Base-by-base conservation (phyloP, 106 monocot species). In the Chionographis japonica region DNA sequence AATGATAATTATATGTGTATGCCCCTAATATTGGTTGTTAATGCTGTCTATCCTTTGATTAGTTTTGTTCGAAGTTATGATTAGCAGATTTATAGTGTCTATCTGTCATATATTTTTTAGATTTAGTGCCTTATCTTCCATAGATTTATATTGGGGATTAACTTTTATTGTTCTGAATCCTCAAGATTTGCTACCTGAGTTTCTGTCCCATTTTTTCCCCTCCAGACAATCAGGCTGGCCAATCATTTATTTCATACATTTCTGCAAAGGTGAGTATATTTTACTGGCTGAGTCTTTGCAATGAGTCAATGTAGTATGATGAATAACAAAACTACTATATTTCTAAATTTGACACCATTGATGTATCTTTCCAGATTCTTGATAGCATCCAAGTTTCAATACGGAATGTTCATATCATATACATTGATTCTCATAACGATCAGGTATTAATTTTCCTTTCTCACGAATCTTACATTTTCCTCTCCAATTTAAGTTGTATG, bases 331-430 rank as follows among this genome's bases (percentile, higher is more conserved):
- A 49, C 8, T 52, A 14, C 35, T 14, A 41, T 18, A 51, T 13
- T 77, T 66, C 18, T 51, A 52, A 20, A 50, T 67, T 79, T 8
- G 5, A 10, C 46, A 6, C 46, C 42, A 52, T 58, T 40, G 55
- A n/a, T 54, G 38, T 61, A 16, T 50, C 37, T 36, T 27, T 60
- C 36, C 81, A 98, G 97, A 81, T 93, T 77, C 84, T 98, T 70
- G 92, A 93, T 74, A 98, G 74, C 68, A 92, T 98, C 62, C 97
- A 98, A 87, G 77, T 98, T 68, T 90, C 87, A 55, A 75, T 98
- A 56, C 77, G 67, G 76, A 88, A 90, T 81, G 80, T 93, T 54
- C 90, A 92, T 68, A 62, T 93, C 65, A 17, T 87, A 39, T 98
- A 90, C 62, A 56, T 85, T n/a, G 89, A 98, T 75, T 54, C 67